A percentile compares a stretch with the other conserved stretches of the same genome.
phyloP scores from a whole-genome alignment of 768 basidiomycete genomes.

The Pseudohyphozyma bogoriensis region DNA sequence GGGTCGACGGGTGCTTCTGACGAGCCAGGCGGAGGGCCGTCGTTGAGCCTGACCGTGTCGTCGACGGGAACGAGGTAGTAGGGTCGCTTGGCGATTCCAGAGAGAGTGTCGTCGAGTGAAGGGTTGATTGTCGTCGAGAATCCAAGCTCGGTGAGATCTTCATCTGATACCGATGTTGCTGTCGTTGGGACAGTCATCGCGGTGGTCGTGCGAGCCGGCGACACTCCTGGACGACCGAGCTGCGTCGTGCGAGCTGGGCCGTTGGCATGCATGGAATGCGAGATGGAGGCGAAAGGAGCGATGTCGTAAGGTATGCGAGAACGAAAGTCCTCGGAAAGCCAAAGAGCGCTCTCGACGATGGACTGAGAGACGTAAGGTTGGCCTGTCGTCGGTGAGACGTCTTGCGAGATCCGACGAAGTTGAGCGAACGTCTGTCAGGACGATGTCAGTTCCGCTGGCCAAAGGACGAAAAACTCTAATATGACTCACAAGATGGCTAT shows the following conservation, averaged over 20 bases:
- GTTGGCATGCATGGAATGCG: neutral
- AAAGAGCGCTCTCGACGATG: constrained; percentile 65
- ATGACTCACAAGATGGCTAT: constrained; percentile 53
- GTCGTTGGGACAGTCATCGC: no score
- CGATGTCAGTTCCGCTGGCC: neutral
- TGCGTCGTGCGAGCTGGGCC: neutral
- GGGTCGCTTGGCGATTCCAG: neutral
- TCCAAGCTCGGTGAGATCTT: neutral
- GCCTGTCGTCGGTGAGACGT: constrained; percentile 61
- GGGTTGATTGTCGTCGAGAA: neutral
- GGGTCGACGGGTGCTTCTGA: neutral
- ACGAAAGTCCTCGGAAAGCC: constrained; percentile 44
- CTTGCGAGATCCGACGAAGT: constrained; percentile 59
- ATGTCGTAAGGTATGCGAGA: constrained; percentile 28
- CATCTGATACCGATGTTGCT: neutral
- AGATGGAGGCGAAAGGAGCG: constrained; percentile 2
- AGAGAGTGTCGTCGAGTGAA: neutral
- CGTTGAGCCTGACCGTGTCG: constrained; percentile 1
- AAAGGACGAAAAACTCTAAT: neutral
- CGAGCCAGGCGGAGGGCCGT: neutral
- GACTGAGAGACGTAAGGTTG: constrained; percentile 58
- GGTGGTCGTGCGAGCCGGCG: no score
- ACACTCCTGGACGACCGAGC: no score
- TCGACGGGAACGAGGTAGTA: constrained; percentile 3
- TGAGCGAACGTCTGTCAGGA: constrained; percentile 64